A percentile compares a stretch with the other conserved stretches of the same genome.
phyloP scores from a whole-genome alignment of 805 yeast genomes.

The Candida easanensis region DNA sequence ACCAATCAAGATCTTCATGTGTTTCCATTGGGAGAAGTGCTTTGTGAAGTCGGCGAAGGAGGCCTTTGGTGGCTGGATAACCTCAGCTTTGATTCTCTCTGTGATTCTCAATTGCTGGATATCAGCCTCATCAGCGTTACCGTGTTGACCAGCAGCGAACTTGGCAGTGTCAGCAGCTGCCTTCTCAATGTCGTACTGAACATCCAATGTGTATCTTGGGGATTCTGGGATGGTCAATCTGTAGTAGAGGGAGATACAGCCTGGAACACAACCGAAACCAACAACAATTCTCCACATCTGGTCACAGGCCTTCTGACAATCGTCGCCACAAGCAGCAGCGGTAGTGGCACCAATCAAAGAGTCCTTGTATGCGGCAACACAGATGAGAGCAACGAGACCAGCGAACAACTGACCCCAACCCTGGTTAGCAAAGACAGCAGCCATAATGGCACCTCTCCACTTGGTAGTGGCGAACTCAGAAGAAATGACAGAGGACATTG shows the following conservation, averaged over 20 bases:
- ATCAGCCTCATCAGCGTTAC: constrained; percentile 45
- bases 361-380: constrained; percentile 74
- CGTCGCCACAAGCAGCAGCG: constrained; percentile 58
- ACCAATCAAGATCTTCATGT: constrained; percentile 79
- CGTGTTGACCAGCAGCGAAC: constrained; percentile 47
- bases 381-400: constrained; percentile 76
- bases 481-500: constrained; percentile 88
- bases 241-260: constrained; percentile 77
- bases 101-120: constrained; percentile 44
- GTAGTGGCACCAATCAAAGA: constrained; percentile 51
- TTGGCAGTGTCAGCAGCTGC: constrained; percentile 56
- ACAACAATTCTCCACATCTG: constrained; percentile 92
- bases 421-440: constrained; percentile 94
- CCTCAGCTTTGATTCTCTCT: constrained; percentile 52
- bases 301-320: constrained; percentile 77
- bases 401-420: constrained; percentile 94
- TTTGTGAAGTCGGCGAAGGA: constrained; percentile 66
- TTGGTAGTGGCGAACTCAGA: constrained; percentile 91
- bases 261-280: constrained; percentile 92
- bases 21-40: constrained; percentile 83
- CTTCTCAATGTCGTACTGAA: constrained; percentile 53
- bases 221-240: constrained; percentile 95
- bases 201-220: constrained; percentile 86
- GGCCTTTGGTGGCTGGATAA: constrained; percentile 71
- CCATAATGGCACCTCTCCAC: constrained; percentile 98